These are phyloP conservation scores for Warburgia ugandensis DNA, from an alignment of 164 flowering plant species.

Conservation along the genomic window DNA sequence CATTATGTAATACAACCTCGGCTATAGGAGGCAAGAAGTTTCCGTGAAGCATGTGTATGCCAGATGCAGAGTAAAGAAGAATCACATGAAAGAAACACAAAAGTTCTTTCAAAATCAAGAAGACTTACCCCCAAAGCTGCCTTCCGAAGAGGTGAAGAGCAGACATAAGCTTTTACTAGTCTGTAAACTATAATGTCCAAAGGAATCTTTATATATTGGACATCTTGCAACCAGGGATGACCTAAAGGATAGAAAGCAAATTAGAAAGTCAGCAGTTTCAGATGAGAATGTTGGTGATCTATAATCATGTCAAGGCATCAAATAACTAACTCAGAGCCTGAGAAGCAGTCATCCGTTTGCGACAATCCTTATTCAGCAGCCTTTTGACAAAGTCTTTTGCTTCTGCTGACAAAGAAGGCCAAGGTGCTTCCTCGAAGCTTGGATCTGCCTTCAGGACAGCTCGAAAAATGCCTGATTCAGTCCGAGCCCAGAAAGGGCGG, in stretches of 20 bases:
- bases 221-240: conserved; percentile 86
- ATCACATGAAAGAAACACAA: background rate
- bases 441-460: conserved; percentile 90
- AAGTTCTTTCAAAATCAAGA: background rate
- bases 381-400: conserved; percentile 88
- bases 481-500: conserved; percentile 96
- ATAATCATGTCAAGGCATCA: background rate
- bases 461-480: conserved; percentile 91
- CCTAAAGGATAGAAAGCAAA: conserved; percentile 35
- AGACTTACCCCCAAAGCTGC: conserved; percentile 62
- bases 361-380: conserved; percentile 79
- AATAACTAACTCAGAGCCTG: conserved; percentile 83
- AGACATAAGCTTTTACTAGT: conserved; percentile 66
- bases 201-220: conserved; percentile 63
- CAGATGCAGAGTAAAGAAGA: background rate
- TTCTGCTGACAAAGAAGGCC: conserved; percentile 85
- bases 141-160: conserved; percentile 77
- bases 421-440: conserved; percentile 87
- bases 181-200: conserved; percentile 67
- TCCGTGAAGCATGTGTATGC: no score
- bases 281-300: background rate
- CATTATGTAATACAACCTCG: no score
- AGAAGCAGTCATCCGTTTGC: conserved; percentile 90
- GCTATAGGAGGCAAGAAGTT: no score
- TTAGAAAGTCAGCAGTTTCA: conserved; percentile 6